Evolutionary conservation across 2,329 filamentous ascomycete genomes (phyloP).

Genomic region (Aspergillus intermedius): DNA sequence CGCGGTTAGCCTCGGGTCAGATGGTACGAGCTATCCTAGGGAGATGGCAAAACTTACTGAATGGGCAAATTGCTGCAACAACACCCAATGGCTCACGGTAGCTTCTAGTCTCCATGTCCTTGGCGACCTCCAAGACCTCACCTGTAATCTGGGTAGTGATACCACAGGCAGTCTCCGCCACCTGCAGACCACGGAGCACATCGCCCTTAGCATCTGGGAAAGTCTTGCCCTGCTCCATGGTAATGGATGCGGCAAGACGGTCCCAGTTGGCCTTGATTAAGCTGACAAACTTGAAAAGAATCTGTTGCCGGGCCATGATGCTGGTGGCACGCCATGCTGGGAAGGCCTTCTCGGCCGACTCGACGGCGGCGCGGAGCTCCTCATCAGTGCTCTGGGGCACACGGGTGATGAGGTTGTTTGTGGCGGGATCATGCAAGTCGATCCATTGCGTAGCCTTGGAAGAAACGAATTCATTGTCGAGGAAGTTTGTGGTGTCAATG

Average conservation of each 20-base stretch:
- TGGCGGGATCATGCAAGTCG: slow-evolving; percentile 58
- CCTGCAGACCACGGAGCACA: slow-evolving; percentile 59
- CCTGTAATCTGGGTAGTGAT: slow-evolving; percentile 61
- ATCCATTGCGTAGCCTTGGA: slow-evolving; percentile 58
- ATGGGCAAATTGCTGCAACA: slow-evolving; percentile 60
- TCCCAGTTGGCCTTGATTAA: slow-evolving; percentile 62
- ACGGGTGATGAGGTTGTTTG: slow-evolving; percentile 60
- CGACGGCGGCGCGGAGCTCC: slow-evolving; percentile 56
- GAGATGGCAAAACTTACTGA: slow-evolving; percentile 43
- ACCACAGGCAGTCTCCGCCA: slow-evolving; percentile 61
- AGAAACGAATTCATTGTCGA: slow-evolving; percentile 56
- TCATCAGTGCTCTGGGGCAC: slow-evolving; percentile 60
- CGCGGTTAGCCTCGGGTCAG: slow-evolving; percentile 13
- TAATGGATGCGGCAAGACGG: slow-evolving; percentile 58
- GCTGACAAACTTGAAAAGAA: slow-evolving; percentile 60
- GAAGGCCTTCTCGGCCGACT: slow-evolving; percentile 58
- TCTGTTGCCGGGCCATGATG: slow-evolving; percentile 55
- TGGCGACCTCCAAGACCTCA: slow-evolving; percentile 61
- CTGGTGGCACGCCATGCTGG: slow-evolving; percentile 55
- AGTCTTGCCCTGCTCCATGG: slow-evolving; percentile 63
- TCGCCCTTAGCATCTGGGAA: slow-evolving; percentile 62
- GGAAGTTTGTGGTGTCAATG: slow-evolving; percentile 55
- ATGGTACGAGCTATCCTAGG: background rate
- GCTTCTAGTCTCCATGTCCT: slow-evolving; percentile 63
- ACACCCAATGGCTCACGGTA: slow-evolving; percentile 61